phyloP scores from a whole-genome alignment of 139 green algal genomes.

The Volvox africanus region DNA sequence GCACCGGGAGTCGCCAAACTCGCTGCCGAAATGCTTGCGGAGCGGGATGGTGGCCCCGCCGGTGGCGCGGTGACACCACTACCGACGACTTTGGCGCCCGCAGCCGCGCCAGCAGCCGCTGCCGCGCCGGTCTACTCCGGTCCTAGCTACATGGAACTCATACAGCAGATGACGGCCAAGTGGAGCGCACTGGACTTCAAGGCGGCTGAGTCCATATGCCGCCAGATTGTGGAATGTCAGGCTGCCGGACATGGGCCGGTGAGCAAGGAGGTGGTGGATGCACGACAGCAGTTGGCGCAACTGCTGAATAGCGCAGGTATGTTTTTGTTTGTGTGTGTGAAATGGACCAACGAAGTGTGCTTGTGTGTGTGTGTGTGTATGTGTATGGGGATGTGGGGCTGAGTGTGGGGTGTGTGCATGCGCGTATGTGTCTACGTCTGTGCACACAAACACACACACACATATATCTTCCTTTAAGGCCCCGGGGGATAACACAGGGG shows the following conservation, averaged over 20 bases:
- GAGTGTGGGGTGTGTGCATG: background rate
- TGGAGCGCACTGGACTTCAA: conserved; percentile 10
- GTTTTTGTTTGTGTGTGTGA: background rate
- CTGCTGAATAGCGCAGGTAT: conserved; percentile 19
- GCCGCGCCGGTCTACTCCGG: background rate
- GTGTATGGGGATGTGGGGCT: background rate
- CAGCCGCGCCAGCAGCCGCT: background rate
- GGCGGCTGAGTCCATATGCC: background rate
- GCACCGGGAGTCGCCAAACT: background rate
- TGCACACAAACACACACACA: background rate
- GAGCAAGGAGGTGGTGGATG: conserved; percentile 20
- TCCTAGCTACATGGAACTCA: conserved; percentile 14
- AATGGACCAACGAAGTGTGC: no score
- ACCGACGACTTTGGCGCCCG: background rate
- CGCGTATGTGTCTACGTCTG: no score
- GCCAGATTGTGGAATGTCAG: conserved; percentile 4
- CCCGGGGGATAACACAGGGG: no score
- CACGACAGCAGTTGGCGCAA: background rate
- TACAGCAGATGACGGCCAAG: background rate
- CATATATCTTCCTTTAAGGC: no score
- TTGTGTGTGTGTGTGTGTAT: no score
- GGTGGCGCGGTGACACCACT: background rate
- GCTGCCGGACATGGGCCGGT: background rate
- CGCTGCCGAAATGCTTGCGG: background rate
- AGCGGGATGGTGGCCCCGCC: background rate